Evolutionary conservation across 257 asterid species (phyloP).

Genomic region (Nicotiana undulata): DNA sequence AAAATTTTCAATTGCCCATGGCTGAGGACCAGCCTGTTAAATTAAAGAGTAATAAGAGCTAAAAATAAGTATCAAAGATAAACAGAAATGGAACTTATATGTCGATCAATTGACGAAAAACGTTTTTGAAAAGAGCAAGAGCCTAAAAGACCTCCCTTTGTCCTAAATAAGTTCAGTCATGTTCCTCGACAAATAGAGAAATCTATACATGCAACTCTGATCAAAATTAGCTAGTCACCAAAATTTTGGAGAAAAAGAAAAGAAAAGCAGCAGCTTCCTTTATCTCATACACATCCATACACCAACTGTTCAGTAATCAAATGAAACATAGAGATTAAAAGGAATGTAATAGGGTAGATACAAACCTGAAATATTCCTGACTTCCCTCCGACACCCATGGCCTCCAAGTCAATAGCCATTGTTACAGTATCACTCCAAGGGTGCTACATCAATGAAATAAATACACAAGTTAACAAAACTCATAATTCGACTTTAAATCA

Average conservation of each 20-base stretch:
- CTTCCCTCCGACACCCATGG: slow-evolving; percentile 95
- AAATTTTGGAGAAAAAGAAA: background rate
- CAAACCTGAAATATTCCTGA: slow-evolving; percentile 89
- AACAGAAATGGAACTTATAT: background rate
- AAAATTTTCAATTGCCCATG: slow-evolving; percentile 88
- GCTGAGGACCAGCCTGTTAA: slow-evolving; percentile 90
- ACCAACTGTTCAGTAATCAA: background rate
- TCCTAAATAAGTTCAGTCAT: background rate
- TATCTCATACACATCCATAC: background rate
- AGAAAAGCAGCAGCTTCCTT: background rate
- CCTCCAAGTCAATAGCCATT: slow-evolving; percentile 92
- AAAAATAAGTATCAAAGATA: background rate
- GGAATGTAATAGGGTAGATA: slow-evolving; percentile 6
- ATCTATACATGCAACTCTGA: background rate
- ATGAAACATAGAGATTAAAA: background rate
- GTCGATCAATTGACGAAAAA: background rate
- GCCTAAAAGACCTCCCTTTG: background rate
- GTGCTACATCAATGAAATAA: slow-evolving; percentile 51
- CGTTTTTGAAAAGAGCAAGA: background rate
- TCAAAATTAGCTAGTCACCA: background rate
- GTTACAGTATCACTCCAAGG: slow-evolving; percentile 85
- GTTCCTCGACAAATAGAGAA: background rate
- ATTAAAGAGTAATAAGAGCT: slow-evolving; percentile 13
- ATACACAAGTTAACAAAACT: slow-evolving; percentile 7
- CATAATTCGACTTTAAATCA: slow-evolving; percentile 1